phyloP scores from a whole-genome alignment of 768 basidiomycete genomes.

The Pulveroboletus sp. region DNA sequence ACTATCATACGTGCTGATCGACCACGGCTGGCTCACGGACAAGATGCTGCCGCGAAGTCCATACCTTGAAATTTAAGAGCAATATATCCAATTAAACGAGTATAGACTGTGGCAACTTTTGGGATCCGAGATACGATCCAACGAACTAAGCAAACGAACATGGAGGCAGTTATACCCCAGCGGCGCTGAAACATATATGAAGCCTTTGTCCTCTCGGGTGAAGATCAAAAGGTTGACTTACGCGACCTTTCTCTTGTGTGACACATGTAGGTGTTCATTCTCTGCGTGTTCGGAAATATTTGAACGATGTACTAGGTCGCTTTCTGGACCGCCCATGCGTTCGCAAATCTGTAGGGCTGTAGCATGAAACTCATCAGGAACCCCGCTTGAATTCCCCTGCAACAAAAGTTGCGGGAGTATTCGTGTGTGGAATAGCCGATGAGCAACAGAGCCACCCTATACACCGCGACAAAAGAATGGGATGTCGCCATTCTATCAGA shows the following conservation, averaged over 20 bases:
- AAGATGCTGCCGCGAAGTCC: neutral
- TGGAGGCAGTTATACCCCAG: slow-evolving; percentile 9
- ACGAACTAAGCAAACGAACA: slow-evolving; percentile 3
- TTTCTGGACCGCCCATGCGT: slow-evolving; percentile 28
- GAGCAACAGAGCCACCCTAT: slow-evolving; percentile 32
- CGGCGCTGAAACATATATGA: slow-evolving; percentile 13
- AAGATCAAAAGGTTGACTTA: slow-evolving; percentile 10
- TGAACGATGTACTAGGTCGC: slow-evolving; percentile 12
- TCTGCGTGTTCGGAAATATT: neutral
- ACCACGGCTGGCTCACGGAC: neutral
- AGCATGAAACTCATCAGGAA: slow-evolving; percentile 30
- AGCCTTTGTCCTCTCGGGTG: neutral
- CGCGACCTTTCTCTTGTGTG: slow-evolving; percentile 20
- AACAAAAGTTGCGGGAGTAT: slow-evolving; percentile 31
- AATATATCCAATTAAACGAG: slow-evolving; percentile 9
- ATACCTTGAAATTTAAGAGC: neutral
- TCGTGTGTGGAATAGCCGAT: slow-evolving; percentile 33
- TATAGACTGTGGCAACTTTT: slow-evolving; percentile 6
- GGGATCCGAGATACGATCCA: slow-evolving; percentile 4
- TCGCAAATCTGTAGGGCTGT: slow-evolving; percentile 25
- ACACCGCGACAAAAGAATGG: neutral
- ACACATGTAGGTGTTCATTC: slow-evolving; percentile 4
- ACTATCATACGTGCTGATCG: neutral
- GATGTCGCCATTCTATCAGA: slow-evolving; percentile 9
- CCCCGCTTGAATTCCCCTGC: slow-evolving; percentile 22